Base-by-base conservation (phyloP, 768 basidiomycete genomes). In the Cyclocybe aegerita region DNA sequence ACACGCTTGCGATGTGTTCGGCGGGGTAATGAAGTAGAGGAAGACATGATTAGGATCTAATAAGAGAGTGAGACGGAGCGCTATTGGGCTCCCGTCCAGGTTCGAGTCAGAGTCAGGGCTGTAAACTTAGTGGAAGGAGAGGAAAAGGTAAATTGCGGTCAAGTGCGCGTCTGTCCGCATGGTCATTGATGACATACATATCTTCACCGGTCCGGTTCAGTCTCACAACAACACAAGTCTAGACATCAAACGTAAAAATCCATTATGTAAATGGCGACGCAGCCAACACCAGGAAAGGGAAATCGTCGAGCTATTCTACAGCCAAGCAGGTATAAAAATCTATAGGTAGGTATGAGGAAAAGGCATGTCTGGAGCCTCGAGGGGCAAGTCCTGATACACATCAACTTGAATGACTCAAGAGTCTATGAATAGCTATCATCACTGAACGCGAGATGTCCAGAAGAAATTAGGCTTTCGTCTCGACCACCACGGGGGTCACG, bases 1-100 rank as follows among this genome's bases (percentile, higher is more conserved):
- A 73, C 57, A 31, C 82, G 82, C 62, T 81, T 85, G 60, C 78
- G 75, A 59, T 85, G 82, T 6, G 71, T 65, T 53, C 66, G 66
- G 32, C 68, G 68, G 45, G 63, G 63, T 29, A 50, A 42, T 9
- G 54, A 50, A 50, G 49, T 57, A 49, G 56, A 50, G 45, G 38
- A 54, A 47, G 62, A 49, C 60, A 65, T 62, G 53, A 54, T 46
- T 36, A 48, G 23, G 17, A 43, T 16, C 36, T n/a, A 37, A 53
- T 48, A 48, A 38, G 44, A 45, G 15, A 36, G 32, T 39, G 49
- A 44, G 44, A 49, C 46, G 53, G 53, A 50, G 57, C 61, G 52
- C 54, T 49, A 43, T 49, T 17, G 60, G 59, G 63, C 64, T 57
- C 32, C 58, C 58, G 58, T 52, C 49, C 48, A 42, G 39, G 32